Evolutionary conservation across 2,329 filamentous ascomycete species (phyloP).

Genomic region (Sclerotinia minor): DNA sequence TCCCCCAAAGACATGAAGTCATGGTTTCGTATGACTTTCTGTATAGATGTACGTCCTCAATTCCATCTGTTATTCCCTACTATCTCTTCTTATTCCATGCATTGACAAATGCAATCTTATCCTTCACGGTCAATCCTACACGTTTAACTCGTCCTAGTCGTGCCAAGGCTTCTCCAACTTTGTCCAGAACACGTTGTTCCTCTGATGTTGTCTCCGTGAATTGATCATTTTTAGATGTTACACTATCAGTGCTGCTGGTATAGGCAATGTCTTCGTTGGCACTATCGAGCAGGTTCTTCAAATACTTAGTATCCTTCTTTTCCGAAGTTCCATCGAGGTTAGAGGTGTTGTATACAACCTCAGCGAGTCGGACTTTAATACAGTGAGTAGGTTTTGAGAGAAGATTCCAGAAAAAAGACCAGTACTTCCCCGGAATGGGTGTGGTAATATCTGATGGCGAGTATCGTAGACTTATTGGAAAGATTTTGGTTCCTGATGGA

Average conservation of each 20-base stretch:
- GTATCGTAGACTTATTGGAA: constrained; percentile 88
- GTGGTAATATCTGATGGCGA: constrained; percentile 88
- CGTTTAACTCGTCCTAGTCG: constrained; percentile 83
- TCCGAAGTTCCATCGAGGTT: constrained; percentile 36
- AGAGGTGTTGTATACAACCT: constrained; percentile 61
- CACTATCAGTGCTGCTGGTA: constrained; percentile 40
- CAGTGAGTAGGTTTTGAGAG: constrained; percentile 83
- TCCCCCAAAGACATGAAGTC: background rate
- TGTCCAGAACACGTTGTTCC: constrained; percentile 72
- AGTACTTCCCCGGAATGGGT: constrained; percentile 73
- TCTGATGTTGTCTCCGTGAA: constrained; percentile 43
- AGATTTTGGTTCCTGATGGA: constrained; percentile 71
- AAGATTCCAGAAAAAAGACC: constrained; percentile 79
- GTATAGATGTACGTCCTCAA: background rate
- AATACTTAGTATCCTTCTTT: constrained; percentile 41
- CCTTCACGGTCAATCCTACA: constrained; percentile 77
- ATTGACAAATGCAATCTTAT: constrained; percentile 80
- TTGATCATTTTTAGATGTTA: constrained; percentile 36
- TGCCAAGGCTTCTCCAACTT: constrained; percentile 82
- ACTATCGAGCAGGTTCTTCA: constrained; percentile 38
- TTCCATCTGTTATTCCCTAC: constrained; percentile 8
- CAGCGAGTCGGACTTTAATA: constrained; percentile 87
- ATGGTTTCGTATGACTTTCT: background rate
- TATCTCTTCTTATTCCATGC: constrained; percentile 57
- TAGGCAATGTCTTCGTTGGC: constrained; percentile 37